Percentiles rank a stretch among this genome's conserved stretches.
Evolutionary conservation across 177 flowering plant genomes (phyloP).

Genomic region (Tripterygium wilfordii): DNA sequence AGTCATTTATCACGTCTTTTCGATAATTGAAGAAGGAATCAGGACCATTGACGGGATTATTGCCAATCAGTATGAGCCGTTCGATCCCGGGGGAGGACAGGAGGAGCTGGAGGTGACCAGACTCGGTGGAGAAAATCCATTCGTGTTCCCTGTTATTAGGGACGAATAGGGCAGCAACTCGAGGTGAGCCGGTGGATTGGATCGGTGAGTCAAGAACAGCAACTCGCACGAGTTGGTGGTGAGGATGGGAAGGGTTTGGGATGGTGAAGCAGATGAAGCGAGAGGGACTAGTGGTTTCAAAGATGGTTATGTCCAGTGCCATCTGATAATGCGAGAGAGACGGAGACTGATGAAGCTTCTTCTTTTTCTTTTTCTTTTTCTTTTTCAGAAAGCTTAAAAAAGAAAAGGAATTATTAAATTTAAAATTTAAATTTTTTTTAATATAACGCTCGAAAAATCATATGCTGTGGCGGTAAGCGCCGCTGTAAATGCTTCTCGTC

Average conservation of each 20-base stretch:
- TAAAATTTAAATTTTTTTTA: too few species aligned
- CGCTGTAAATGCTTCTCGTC: too few species aligned
- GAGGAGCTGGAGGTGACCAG: slow-evolving; percentile 81
- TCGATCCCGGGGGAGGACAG: slow-evolving; percentile 41
- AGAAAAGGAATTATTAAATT: too few species aligned
- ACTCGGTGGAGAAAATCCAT: slow-evolving; percentile 81
- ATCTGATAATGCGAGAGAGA: too few species aligned
- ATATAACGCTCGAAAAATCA: too few species aligned
- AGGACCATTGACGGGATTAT: slow-evolving; percentile 12
- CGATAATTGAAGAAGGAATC: slow-evolving; percentile 18
- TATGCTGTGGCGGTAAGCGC: too few species aligned
- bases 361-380: too few species aligned
- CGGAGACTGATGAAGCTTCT: too few species aligned
- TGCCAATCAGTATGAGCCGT: slow-evolving; percentile 64
- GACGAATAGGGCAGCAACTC: slow-evolving; percentile 71
- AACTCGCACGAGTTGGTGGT: slow-evolving; percentile 32
- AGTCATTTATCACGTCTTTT: background rate
- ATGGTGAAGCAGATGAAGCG: slow-evolving; percentile 36
- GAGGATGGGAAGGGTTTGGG: slow-evolving; percentile 16
- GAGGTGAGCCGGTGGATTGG: slow-evolving; percentile 21
- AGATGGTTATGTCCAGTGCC: slow-evolving; percentile 42
- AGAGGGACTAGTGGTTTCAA: slow-evolving; percentile 45
- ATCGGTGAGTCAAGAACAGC: slow-evolving; percentile 70
- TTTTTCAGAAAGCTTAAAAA: too few species aligned
- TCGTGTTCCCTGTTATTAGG: slow-evolving; percentile 68